These are phyloP conservation scores for Auricularia heimuer DNA, from an alignment of 768 basidiomycete species.

Conservation along the genomic window DNA sequence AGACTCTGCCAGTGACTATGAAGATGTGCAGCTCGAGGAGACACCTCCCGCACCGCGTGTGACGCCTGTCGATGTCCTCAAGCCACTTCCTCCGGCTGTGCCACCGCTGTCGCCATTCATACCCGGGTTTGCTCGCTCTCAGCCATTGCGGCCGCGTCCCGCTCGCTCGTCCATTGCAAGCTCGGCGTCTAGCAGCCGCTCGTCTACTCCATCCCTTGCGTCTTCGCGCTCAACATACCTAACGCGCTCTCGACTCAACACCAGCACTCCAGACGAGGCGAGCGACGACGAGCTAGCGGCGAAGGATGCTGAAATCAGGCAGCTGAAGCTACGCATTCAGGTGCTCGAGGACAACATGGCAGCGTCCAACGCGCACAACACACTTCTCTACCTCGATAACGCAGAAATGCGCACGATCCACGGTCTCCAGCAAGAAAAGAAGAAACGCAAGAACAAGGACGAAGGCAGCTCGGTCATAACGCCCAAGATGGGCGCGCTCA, in stretches of 20 bases:
- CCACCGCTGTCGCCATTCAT: not conserved
- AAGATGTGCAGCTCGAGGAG: too few species aligned
- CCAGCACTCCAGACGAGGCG: not conserved
- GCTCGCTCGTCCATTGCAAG: too few species aligned
- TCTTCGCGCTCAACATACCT: not conserved
- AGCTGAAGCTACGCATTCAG: not conserved
- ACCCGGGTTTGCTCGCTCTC: not conserved
- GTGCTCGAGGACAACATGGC: not conserved
- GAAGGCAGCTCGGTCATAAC: not conserved
- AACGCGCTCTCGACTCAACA: not conserved
- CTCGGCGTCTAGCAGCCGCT: not conserved
- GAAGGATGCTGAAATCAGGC: not conserved
- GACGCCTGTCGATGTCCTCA: not conserved
- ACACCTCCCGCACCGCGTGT: not conserved
- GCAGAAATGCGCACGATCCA: not conserved
- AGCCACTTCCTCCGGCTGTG: not conserved
- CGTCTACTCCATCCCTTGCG: not conserved
- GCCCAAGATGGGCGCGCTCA: not conserved
- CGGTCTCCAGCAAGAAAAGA: not conserved
- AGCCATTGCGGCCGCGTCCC: not conserved
- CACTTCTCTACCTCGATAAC: not conserved
- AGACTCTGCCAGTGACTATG: not conserved
- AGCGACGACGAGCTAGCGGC: not conserved
- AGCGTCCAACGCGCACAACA: not conserved
- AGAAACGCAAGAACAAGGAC: not conserved